Percentiles rank a stretch among this genome's conserved stretches.
Evolutionary conservation across 352 stramenopile species (phyloP).

Genomic region (Phytophthora lateralis): DNA sequence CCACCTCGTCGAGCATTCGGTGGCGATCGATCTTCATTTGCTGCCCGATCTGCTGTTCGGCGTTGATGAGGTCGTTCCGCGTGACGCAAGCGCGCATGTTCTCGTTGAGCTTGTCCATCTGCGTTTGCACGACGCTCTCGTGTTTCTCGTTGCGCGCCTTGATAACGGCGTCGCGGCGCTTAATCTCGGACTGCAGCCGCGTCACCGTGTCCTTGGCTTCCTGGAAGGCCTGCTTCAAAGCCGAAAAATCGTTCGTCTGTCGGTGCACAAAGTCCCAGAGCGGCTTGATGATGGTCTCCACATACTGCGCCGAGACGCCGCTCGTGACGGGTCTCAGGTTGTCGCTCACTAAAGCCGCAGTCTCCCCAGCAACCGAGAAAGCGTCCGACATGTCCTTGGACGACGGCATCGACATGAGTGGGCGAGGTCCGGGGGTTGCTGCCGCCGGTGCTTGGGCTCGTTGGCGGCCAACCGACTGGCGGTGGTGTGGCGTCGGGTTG

Average conservation of each 20-base stretch:
- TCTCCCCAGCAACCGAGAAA: conserved; percentile 27
- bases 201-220: conserved; percentile 78
- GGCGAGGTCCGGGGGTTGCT: conserved; percentile 9
- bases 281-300: conserved; percentile 58
- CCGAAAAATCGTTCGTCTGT: conserved; percentile 76
- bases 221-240: conserved; percentile 62
- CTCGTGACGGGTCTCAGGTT: conserved; percentile 1
- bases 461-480: conserved; percentile 47
- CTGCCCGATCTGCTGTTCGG: conserved; percentile 74
- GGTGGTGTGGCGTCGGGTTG: conserved; percentile 63
- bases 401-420: conserved; percentile 21
- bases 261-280: conserved; percentile 81
- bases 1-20: conserved; percentile 63
- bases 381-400: conserved; percentile 33
- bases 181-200: conserved; percentile 81
- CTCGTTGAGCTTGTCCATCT: conserved; percentile 85
- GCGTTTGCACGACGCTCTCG: conserved; percentile 65
- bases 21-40: conserved; percentile 75
- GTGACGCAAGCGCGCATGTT: conserved; percentile 74
- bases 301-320: conserved; percentile 23
- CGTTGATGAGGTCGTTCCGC: conserved; percentile 75
- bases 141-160: conserved; percentile 83
- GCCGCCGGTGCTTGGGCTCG: conserved; percentile 16
- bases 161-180: conserved; percentile 76
- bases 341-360: conserved; percentile 22